Conservation (phyloP, 768 basidiomycete genomes). For the Mycena olivaceomarginata region DNA sequence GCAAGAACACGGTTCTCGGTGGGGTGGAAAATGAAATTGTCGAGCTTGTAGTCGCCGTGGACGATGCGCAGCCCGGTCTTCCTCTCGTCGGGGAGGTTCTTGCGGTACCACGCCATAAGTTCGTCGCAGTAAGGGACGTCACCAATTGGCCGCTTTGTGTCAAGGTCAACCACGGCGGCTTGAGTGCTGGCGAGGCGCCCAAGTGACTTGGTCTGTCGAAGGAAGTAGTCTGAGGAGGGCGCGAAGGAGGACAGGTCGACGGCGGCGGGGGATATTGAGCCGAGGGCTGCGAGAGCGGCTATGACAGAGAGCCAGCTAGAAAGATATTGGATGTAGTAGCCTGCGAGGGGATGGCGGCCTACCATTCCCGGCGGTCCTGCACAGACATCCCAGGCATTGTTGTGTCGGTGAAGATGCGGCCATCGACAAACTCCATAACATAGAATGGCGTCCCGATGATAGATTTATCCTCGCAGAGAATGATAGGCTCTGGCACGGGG, state of each 20-base stretch:
- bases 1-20: slow-evolving; percentile 95
- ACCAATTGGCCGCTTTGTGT: slow-evolving; percentile 75
- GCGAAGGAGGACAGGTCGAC: slow-evolving; percentile 86
- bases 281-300: slow-evolving; percentile 80
- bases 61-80: slow-evolving; percentile 90
- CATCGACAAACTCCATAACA: slow-evolving; percentile 96
- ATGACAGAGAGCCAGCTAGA: slow-evolving; percentile 88
- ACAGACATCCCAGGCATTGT: slow-evolving; percentile 82
- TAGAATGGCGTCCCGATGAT: slow-evolving; percentile 97
- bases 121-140: slow-evolving; percentile 86
- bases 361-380: slow-evolving; percentile 84
- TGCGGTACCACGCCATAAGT: slow-evolving; percentile 85
- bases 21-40: slow-evolving; percentile 96
- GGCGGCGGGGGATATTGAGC: slow-evolving; percentile 75
- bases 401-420: slow-evolving; percentile 93
- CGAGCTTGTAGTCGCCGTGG: slow-evolving; percentile 98
- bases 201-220: slow-evolving; percentile 95
- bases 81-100: slow-evolving; percentile 85
- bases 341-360: slow-evolving; percentile 47
- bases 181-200: slow-evolving; percentile 88
- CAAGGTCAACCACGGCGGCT: slow-evolving; percentile 79
- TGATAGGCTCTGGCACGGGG: slow-evolving; percentile 90
- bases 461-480: slow-evolving; percentile 85
- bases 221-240: slow-evolving; percentile 88
- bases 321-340: too few species aligned